Evolutionary conservation across 108 stramenopile species (phyloP), one percentile per base, ranked within the genome.

Genomic region (Cyclotella sp.): DNA sequence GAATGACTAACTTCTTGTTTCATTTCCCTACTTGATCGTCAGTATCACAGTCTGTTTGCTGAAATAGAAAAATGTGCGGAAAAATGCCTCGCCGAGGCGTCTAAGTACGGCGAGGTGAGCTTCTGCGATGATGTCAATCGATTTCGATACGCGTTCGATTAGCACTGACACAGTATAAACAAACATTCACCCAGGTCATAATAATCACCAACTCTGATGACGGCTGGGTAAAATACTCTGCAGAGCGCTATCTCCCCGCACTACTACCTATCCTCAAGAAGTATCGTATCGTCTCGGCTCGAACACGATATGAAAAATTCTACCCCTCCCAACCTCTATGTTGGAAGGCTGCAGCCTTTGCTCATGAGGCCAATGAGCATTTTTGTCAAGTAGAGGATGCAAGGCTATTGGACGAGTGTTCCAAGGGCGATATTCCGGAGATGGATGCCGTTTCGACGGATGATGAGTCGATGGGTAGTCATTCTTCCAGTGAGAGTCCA

Each of bases 301-400:
- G 96, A 64, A 95, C 96, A 1, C 70, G 85, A 10, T 96, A 93
- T 63, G 96, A 96, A 76, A 79, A 84, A 21, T 94, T 95, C 70
- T 96, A 95, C 74, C 96, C 96, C 21, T 85, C 86, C 19, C 91
- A 93, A 72, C 92, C 96, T 5, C 81, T 95, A 9, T 96, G 96
- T 72, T 96, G 96, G 96, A 96, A 96, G 72, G 93, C 96, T 16
- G 96, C 96, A 18, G 96, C 96, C 40, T 96, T 96, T 83, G 96
- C 96, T 3, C 93, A 96, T 83, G 96, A 96, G 72, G 92, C 93
- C 19, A 93, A 95, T 54, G 93, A 96, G 70, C 86, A 89, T 60
- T 93, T 87, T 55, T 85, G 85, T 41, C 19, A 68, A 24, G 46
- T 88, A 46, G 89, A 89, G 42, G 89, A 91, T 45, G 80, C 76